phyloP scores from a whole-genome alignment of 257 asterid genomes.

The Solanum sejunctum region DNA sequence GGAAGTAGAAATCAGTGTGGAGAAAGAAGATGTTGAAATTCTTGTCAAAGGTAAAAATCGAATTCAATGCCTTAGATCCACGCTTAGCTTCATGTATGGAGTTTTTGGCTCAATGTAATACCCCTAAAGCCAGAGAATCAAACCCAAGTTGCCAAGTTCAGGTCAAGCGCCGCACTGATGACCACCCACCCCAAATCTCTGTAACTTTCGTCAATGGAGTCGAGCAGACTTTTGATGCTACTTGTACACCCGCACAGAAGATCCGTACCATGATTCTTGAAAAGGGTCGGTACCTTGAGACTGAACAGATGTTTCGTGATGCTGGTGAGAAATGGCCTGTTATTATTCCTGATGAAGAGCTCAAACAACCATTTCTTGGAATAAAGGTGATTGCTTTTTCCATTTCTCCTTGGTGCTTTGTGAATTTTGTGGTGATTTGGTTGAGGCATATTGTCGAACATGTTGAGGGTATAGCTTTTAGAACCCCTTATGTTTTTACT shows the following conservation, averaged over 20 bases:
- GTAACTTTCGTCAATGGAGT: slow-evolving; percentile 86
- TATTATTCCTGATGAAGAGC: slow-evolving; percentile 61
- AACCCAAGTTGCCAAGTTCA: slow-evolving; percentile 80
- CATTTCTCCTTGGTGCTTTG: neutral
- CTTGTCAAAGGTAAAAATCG: slow-evolving; percentile 82
- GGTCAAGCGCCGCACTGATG: slow-evolving; percentile 93
- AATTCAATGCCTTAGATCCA: slow-evolving; percentile 88
- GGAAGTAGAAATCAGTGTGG: neutral
- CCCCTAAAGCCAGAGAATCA: slow-evolving; percentile 80
- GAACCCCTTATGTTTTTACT: neutral
- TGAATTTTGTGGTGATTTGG: neutral
- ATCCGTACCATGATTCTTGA: slow-evolving; percentile 79
- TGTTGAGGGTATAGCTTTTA: neutral
- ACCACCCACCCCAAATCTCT: slow-evolving; percentile 72
- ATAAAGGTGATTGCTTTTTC: slow-evolving; percentile 37
- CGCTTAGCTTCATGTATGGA: slow-evolving; percentile 88
- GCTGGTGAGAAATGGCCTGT: slow-evolving; percentile 98
- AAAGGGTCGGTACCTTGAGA: slow-evolving; percentile 75
- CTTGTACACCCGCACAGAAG: slow-evolving; percentile 67
- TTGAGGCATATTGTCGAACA: slow-evolving; percentile 32
- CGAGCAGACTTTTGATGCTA: slow-evolving; percentile 78
- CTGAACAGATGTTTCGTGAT: slow-evolving; percentile 88
- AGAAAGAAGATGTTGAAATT: slow-evolving; percentile 63
- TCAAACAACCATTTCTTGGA: slow-evolving; percentile 44
- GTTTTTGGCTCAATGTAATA: slow-evolving; percentile 86